Conservation (phyloP, 179 eudicot genomes). For the Corrigiola litoralis region DNA sequence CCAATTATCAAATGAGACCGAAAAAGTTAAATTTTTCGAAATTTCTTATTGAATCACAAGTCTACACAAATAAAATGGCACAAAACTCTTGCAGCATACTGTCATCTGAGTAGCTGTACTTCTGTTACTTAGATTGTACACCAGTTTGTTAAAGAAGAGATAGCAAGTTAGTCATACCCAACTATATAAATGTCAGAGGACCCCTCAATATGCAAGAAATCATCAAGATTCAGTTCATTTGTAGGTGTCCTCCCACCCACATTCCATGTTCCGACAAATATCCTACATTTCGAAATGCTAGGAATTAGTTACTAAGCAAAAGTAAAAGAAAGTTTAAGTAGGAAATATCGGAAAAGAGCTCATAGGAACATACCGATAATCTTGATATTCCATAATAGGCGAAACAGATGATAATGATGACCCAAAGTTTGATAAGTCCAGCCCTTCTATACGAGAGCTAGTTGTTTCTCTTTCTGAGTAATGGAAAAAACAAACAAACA, state of each 20-base stretch:
- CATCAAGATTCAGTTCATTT: slow-evolving; percentile 55
- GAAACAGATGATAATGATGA: slow-evolving; percentile 36
- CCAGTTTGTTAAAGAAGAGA: neutral
- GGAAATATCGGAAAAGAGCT: neutral
- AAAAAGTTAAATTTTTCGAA: no score
- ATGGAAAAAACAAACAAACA: no score
- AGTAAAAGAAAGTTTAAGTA: no score
- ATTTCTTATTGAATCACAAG: no score
- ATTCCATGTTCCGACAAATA: slow-evolving; percentile 88
- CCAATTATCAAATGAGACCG: no score
- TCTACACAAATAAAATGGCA: no score
- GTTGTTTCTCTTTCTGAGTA: slow-evolving; percentile 60
- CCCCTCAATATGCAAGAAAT: slow-evolving; percentile 75
- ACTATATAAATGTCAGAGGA: slow-evolving; percentile 78
- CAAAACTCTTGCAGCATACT: no score
- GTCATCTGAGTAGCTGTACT: no score
- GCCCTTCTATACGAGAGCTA: slow-evolving; percentile 50
- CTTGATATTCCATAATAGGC: slow-evolving; percentile 43
- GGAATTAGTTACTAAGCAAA: neutral
- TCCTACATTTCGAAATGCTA: slow-evolving; percentile 36
- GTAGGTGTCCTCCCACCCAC: slow-evolving; percentile 87
- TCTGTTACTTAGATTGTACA: no score
- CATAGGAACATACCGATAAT: slow-evolving; percentile 40
- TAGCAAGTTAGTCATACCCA: slow-evolving; percentile 40
- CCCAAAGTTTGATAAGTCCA: slow-evolving; percentile 57